Conservation (phyloP, 2,329 filamentous ascomycete species). For the Periconia sp. region DNA sequence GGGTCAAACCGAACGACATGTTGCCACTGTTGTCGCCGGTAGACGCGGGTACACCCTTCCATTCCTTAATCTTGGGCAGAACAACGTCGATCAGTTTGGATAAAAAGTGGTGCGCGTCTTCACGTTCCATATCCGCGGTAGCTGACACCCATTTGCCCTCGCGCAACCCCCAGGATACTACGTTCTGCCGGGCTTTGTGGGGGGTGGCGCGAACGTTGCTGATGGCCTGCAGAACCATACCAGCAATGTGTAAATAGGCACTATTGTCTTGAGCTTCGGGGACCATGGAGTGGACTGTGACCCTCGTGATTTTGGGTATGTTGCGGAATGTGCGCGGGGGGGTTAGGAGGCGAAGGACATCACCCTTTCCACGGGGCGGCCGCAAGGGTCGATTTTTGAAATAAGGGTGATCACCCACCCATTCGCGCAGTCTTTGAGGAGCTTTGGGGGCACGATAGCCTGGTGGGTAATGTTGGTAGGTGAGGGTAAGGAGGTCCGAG, state of each 20-base stretch:
- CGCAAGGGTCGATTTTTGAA: constrained; percentile 87
- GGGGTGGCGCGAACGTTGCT: constrained; percentile 73
- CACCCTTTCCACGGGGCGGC: constrained; percentile 77
- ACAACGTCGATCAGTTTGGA: constrained; percentile 89
- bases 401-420: constrained; percentile 91
- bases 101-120: constrained; percentile 85
- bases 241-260: constrained; percentile 76
- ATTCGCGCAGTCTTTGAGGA: constrained; percentile 72
- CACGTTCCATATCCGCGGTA: constrained; percentile 75
- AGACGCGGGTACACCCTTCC: constrained; percentile 73
- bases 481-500: constrained; percentile 82
- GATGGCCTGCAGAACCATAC: constrained; percentile 83
- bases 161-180: constrained; percentile 74
- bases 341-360: constrained; percentile 68
- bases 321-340: constrained; percentile 75
- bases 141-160: constrained; percentile 72
- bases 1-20: constrained; percentile 76
- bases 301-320: constrained; percentile 76
- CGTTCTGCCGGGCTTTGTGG: constrained; percentile 69
- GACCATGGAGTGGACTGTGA: constrained; percentile 80
- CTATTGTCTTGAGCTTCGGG: constrained; percentile 68
- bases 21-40: constrained; percentile 90
- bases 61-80: constrained; percentile 94
- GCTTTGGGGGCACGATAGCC: constrained; percentile 64
- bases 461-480: constrained; percentile 83